Base-by-base conservation (phyloP, 495 filamentous ascomycete species). In the Penicillium simplicissimum region DNA sequence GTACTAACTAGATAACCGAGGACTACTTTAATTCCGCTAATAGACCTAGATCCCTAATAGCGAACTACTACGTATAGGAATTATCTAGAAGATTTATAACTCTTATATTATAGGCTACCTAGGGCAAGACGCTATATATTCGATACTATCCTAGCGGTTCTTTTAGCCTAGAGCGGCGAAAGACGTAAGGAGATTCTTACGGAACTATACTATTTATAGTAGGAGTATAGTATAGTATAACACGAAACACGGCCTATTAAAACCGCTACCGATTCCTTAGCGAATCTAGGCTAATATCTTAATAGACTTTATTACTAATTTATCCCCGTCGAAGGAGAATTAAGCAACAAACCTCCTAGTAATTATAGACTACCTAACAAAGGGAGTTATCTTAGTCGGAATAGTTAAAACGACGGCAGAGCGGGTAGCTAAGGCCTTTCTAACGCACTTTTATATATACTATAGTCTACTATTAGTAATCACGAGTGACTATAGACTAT, bases 131-230 rank as follows among this genome's bases (percentile, higher is more conserved):
- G 35, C 52, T 31, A 55, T 19, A 35, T 55, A 55, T 28, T 42
- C 52, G 52, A 54, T 54, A 54, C 52, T 54, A 19, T 54, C 52
- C 19, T 33, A 33, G 21, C 52, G 52, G 35, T 55, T 55, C 34
- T 55, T 55, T 35, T 55, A 31, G 35, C 35, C 28, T 25, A 34
- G 52, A 42, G 52, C 14, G 8, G 52, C 35, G 17, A 55, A 55
- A 9, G 52, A 55, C 4, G 5, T 57, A 35, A 3, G 17, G 34
- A 3, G 33, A 8, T 47, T 57, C 33, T 28, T 57, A 1, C 5
- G 13, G 11, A 57, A 57, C 11, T 57, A 21, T 36, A 47, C 9
- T 13, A 8, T 57, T 0, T 57, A 36, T 13, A 13, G 42, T 15
- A 5, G 11, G 1, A 58, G 40, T 17, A 35, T 11, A 25, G 31